These are phyloP conservation scores for Nannochloropsis granulata DNA, from an alignment of 108 stramenopile genomes.

Conservation along the genomic window DNA sequence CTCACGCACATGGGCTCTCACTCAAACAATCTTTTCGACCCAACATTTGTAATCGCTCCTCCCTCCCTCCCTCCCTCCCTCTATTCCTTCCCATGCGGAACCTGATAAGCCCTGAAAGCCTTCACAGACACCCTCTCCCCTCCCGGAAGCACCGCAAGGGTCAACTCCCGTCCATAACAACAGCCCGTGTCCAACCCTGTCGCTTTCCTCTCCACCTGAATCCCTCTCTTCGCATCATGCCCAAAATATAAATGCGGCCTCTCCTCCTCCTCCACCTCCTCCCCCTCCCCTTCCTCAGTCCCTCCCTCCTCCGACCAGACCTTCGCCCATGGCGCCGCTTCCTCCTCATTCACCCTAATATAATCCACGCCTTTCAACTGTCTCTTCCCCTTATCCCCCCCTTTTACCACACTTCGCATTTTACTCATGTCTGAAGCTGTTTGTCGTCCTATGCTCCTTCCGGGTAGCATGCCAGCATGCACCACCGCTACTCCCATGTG, in stretches of 20 bases:
- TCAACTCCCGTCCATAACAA: conserved; percentile 60
- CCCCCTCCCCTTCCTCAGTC: conserved; percentile 14
- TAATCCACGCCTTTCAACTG: not conserved
- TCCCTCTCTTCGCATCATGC: conserved; percentile 67
- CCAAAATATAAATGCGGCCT: conserved; percentile 58
- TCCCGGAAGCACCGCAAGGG: conserved; percentile 57
- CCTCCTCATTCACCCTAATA: not conserved
- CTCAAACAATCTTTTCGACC: too few relatives aligned
- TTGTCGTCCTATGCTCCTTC: conserved; percentile 12
- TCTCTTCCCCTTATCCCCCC: not conserved
- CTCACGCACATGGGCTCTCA: too few relatives aligned
- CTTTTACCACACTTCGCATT: conserved; percentile 31
- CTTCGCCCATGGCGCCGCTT: not conserved
- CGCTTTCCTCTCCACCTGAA: conserved; percentile 47
- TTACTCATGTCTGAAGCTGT: conserved; percentile 12
- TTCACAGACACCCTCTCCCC: conserved; percentile 46
- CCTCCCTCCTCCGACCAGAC: not conserved
- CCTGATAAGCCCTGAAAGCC: conserved; percentile 6
- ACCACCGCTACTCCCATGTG: conserved; percentile 22
- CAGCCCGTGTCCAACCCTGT: conserved; percentile 77
- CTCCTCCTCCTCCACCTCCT: conserved; percentile 3
- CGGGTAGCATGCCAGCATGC: conserved; percentile 38
- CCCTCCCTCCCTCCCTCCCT: not conserved
- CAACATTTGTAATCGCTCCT: not conserved
- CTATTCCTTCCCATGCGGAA: not conserved